Base-by-base conservation (phyloP, 345 rosid genomes). In the Aquilaria yunnanensis region DNA sequence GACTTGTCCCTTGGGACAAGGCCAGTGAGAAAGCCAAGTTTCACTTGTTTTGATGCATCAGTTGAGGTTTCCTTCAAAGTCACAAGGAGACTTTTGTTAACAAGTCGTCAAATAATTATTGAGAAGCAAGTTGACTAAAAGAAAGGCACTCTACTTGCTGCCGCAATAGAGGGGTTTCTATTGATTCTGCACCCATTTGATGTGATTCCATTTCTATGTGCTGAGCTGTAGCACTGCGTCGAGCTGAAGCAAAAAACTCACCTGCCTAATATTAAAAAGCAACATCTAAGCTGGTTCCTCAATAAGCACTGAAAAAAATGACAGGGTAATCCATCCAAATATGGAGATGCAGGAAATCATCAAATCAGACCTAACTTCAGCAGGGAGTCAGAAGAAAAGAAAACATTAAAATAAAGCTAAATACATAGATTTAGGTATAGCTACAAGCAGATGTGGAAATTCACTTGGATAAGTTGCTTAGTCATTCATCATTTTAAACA, bases 1-100 rank as follows among this genome's bases (percentile, higher is more conserved):
- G 97, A 85, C 73, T 88, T 94, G 14, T 77, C 96, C 69, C 90
- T 86, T 51, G 91, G 91, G 68, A 94, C 99, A 67, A 94, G 87
- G 60, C 99, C 97, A 67, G 87, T 77, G 45, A 90, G 72, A 74
- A 85, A 88, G 61, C 97, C 99, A 77, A 88, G 74, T 74, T 94
- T 90, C 48, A 90, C 82, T 85, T 90, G 96, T 83, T 94, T 94
- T 54, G 93, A 81, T 57, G 74, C 66, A 78, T 88, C 99, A 65
- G 72, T 62, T 46, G 77, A 74, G 70, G 59, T 72, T 66, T 88
- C 99, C 96, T 90, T 57, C 47, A 59, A 60, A 62, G 64, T 47
- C 64, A 12, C 23, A 12, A 56, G 60, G 31, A 41, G 45, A 46
- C 14, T 45, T 48, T 67, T 55, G 68, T 12, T 30, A 57, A 30